Percentiles rank a stretch among this genome's conserved stretches.
Evolutionary conservation across 495 filamentous ascomycete species (phyloP).

Genomic region (Paragyromitra xinjiangensis): DNA sequence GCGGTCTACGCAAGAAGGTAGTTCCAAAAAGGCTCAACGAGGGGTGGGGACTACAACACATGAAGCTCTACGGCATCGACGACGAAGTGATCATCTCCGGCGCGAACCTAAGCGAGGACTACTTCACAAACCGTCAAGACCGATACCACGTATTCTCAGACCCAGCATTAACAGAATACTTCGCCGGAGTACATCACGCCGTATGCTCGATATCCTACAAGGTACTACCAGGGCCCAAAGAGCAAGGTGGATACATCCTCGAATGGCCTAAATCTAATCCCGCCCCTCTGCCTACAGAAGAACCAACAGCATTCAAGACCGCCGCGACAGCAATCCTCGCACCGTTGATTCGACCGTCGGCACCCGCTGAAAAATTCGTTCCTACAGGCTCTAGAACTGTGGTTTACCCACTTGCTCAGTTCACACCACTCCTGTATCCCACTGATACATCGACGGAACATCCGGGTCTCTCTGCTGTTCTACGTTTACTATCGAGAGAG

Average conservation of each 20-base stretch:
- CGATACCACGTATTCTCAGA: conserved; percentile 91
- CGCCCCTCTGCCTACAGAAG: conserved; percentile 73
- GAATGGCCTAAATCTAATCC: conserved; percentile 81
- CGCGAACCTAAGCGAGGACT: conserved; percentile 93
- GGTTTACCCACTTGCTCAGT: conserved; percentile 84
- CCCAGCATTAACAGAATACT: conserved; percentile 81
- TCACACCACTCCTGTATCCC: conserved; percentile 80
- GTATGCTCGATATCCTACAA: conserved; percentile 82
- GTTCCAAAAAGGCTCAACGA: conserved; percentile 93
- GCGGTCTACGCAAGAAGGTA: conserved; percentile 80
- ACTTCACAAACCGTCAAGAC: conserved; percentile 95
- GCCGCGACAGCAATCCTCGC: conserved; percentile 71
- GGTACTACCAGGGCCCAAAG: conserved; percentile 69
- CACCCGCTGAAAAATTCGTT: conserved; percentile 53
- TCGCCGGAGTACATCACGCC: conserved; percentile 75
- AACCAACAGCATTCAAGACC: conserved; percentile 73
- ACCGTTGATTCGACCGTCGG: conserved; percentile 68
- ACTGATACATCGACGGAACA: conserved; percentile 84
- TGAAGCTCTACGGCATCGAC: conserved; percentile 98
- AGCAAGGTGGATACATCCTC: conserved; percentile 71
- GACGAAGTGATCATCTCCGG: conserved; percentile 96
- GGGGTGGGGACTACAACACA: conserved; percentile 97
- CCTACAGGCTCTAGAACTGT: conserved; percentile 56
- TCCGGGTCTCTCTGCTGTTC: conserved; percentile 75
- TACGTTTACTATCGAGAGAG: conserved; percentile 70